Evolutionary conservation across 2,329 filamentous ascomycete species (phyloP), one percentile per base, ranked within the genome.

Genomic region (Xylariaceae sp.): DNA sequence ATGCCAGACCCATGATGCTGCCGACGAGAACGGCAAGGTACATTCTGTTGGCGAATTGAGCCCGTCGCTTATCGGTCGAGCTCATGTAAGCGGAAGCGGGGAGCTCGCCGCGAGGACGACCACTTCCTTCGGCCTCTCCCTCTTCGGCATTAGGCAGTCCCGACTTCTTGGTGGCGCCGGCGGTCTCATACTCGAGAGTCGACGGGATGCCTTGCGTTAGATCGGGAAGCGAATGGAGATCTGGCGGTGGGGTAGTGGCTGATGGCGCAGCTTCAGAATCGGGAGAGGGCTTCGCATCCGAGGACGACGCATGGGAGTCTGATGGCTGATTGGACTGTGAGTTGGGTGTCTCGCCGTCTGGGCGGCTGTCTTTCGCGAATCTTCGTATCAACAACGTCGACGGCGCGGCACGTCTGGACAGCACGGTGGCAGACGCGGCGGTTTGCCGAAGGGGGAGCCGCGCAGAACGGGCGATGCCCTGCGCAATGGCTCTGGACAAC

Each of bases 131-230:
- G 50, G 80, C 75, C 51, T 71, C 67, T 13, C 61, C 55, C 37
- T 67, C 68, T 13, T 73, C 62, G 18, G 62, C 67, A 11, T 73
- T 66, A 41, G 76, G 59, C 49, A 76, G 59, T 0, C 72, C 71
- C 0, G 71, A 65, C 65, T 73, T 67, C 67, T 77, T 64, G 65
- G 71, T 75, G n/a, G 75, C 73, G 61, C 77, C 74, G 0, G 77
- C 75, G 58, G 88, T 83, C 75, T 97, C 93, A 61, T 87, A 87
- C 58, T 88, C 89, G 57, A 97, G 82, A 0, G 92, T 96, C 1
- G 92, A 96, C 0, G 93, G 93, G 63, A 97, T 96, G 64, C 93
- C 93, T 70, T 93, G 88, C n/a, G 91, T 94, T 50, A 97, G 81
- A 72, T 97, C 92, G 56, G 93, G 93, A 10, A 97, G 83, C 56